Base-by-base conservation (phyloP, 179 eudicot genomes). In the Spinacia oleracea region DNA sequence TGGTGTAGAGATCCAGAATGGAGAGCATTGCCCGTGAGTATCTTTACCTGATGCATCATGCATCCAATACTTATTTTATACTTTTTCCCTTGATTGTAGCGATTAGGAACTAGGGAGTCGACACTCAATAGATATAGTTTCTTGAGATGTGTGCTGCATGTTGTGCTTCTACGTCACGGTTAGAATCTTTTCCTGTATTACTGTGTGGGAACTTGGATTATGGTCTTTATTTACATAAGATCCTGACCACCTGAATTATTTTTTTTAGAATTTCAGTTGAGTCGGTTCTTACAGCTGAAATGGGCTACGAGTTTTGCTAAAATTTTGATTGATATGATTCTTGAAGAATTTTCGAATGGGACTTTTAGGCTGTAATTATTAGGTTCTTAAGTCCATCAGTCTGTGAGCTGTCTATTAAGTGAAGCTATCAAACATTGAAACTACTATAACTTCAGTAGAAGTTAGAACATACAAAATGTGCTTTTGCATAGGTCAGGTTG, bases 11-110 rank as follows among this genome's bases (percentile, higher is more conserved):
- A 96, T 96, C 76, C 99, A 96, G 86, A 87, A 85, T 79, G 98
- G 98, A 76, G 98, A 96, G 89, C 99, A 96, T 81, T 96, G 99
- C 78, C 98, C 38, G 99, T 96, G 25, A 88, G 97, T 89, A 78
- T 63, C 68, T 69, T 65, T 5, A 20, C 25, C 50, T 16, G 34
- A 55, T 34, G 6, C 16, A 14, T 51, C 18, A 45, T 45, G 21
- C 31, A 38, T 65, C 46, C 11, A 40, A 40, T 23, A 20, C 14
- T 14, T 68, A 35, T 21, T 42, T 42, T 25, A 18, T 16, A 27
- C 51, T 45, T 0, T 25, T 4, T 21, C 3, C n/a, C n/a, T n/a
- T n/a, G n/a, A n/a, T n/a, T n/a, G n/a, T n/a, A n/a, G n/a, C n/a
- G n/a, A n/a, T n/a, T n/a, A n/a, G n/a, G n/a, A n/a, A n/a, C n/a